A percentile compares a stretch with the other conserved stretches of the same genome.
Evolutionary conservation across 1,139 yeast genomes (phyloP).

Genomic region (Zygosaccharomyces sapae): DNA sequence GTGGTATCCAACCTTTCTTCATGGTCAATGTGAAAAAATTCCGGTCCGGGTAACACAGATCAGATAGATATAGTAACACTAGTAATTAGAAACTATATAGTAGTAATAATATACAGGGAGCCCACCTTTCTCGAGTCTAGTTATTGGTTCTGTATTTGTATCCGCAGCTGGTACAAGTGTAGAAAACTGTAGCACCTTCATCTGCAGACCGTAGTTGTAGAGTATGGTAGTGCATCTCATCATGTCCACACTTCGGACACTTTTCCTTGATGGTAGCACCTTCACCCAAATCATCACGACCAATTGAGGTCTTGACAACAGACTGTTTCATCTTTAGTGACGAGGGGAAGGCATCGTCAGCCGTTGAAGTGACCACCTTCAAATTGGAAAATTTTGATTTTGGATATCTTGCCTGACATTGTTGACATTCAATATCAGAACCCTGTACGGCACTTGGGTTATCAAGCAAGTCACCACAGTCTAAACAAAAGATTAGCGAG

Average conservation of each 20-base stretch:
- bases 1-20: slow-evolving; percentile 1
- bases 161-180: slow-evolving; percentile 90
- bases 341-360: slow-evolving; percentile 89
- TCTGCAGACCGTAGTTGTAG: slow-evolving; percentile 95
- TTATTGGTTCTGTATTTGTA: slow-evolving; percentile 92
- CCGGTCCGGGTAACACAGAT: not conserved
- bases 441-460: slow-evolving; percentile 47
- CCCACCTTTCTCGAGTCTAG: slow-evolving; percentile 29
- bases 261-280: slow-evolving; percentile 96
- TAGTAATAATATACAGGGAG: not conserved
- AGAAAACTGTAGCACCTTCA: slow-evolving; percentile 96
- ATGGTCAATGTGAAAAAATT: not conserved
- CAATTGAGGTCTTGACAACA: slow-evolving; percentile 79
- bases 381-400: slow-evolving; percentile 60
- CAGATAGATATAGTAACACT: not conserved
- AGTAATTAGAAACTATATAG: not conserved
- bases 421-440: slow-evolving; percentile 54
- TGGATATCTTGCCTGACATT: slow-evolving; percentile 64
- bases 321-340: slow-evolving; percentile 74
- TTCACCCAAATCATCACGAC: slow-evolving; percentile 75
- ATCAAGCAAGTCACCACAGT: slow-evolving; percentile 87
- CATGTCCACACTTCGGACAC: slow-evolving; percentile 96
- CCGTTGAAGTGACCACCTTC: slow-evolving; percentile 80
- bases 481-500: slow-evolving; percentile 86
- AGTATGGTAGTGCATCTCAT: slow-evolving; percentile 97